These are phyloP conservation scores for Lactarius pseudohatsudake DNA, from an alignment of 768 basidiomycete genomes.

Conservation along the genomic window DNA sequence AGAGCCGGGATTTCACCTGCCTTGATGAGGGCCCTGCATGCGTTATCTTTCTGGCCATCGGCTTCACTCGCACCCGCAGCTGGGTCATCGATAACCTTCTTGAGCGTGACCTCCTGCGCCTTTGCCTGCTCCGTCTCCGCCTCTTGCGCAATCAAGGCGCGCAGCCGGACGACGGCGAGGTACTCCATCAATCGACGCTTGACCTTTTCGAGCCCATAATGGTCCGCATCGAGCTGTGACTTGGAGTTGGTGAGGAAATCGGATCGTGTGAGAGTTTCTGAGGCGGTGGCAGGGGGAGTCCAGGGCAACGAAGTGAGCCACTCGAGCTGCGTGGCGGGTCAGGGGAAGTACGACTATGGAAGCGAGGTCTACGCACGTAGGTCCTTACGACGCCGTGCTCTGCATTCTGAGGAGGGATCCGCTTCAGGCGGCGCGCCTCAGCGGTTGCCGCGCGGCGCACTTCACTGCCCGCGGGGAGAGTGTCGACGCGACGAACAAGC, in stretches of 20 bases:
- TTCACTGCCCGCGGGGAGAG: slow-evolving; percentile 69
- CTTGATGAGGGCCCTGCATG: slow-evolving; percentile 18
- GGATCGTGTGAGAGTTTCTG: slow-evolving; percentile 47
- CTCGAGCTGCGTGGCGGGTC: slow-evolving; percentile 58
- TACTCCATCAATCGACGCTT: slow-evolving; percentile 92
- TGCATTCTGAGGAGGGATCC: slow-evolving; percentile 87
- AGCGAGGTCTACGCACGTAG: slow-evolving; percentile 53
- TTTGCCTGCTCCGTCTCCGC: slow-evolving; percentile 15
- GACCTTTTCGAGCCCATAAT: slow-evolving; percentile 92
- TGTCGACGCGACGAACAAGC: slow-evolving; percentile 69
- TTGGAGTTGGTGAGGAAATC: slow-evolving; percentile 71
- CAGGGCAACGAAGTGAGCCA: slow-evolving; percentile 88
- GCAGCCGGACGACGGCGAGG: slow-evolving; percentile 76
- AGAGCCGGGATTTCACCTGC: slow-evolving; percentile 19
- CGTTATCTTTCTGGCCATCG: slow-evolving; percentile 16
- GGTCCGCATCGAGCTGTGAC: slow-evolving; percentile 81
- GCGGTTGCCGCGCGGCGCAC: slow-evolving; percentile 79
- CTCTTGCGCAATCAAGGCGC: slow-evolving; percentile 30
- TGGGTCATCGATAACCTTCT: slow-evolving; percentile 25
- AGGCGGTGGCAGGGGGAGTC: slow-evolving; percentile 49
- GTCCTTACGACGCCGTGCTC: slow-evolving; percentile 87
- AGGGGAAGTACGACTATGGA: neutral
- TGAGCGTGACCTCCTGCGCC: slow-evolving; percentile 27
- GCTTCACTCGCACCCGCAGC: slow-evolving; percentile 23
- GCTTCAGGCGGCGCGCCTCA: slow-evolving; percentile 81